Conservation (phyloP, 495 filamentous ascomycete genomes). For the Coniosporium apollinis region DNA sequence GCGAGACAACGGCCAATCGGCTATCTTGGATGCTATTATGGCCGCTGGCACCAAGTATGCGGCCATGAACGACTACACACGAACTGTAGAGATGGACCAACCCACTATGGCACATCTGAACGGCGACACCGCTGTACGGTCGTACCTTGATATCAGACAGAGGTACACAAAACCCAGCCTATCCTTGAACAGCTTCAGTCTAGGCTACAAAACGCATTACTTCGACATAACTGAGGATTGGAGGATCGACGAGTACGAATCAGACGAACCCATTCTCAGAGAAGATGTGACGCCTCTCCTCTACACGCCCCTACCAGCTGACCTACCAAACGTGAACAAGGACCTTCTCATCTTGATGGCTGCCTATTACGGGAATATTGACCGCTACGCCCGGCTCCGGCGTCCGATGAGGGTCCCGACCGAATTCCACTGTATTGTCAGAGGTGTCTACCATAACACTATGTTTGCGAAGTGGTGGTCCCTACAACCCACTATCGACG, state of each 20-base stretch:
- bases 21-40: constrained; percentile 18
- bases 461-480: constrained; percentile 18
- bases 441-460: constrained; percentile 18
- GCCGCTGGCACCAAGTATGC: constrained; percentile 10
- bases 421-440: constrained; percentile 13
- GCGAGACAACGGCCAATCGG: constrained; percentile 10
- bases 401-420: constrained; percentile 7
- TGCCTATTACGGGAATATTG: constrained; percentile 17
- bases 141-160: constrained; percentile 5
- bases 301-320: constrained; percentile 12
- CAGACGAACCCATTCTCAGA: not conserved
- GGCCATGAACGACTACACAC: constrained; percentile 20
- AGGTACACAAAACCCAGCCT: not conserved
- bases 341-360: constrained; percentile 15
- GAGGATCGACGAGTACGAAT: constrained; percentile 1
- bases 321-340: constrained; percentile 19
- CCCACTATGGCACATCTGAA: constrained; percentile 12
- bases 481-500: constrained; percentile 2
- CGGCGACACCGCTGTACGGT: constrained; percentile 17
- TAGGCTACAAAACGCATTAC: not conserved
- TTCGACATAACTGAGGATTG: constrained; percentile 4
- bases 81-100: constrained; percentile 10
- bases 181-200: not conserved
- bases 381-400: constrained; percentile 16
- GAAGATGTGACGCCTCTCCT: constrained; percentile 1